These are phyloP conservation scores for Ophiostoma australiae DNA, from an alignment of 2,329 filamentous ascomycete species.

Conservation along the genomic window DNA sequence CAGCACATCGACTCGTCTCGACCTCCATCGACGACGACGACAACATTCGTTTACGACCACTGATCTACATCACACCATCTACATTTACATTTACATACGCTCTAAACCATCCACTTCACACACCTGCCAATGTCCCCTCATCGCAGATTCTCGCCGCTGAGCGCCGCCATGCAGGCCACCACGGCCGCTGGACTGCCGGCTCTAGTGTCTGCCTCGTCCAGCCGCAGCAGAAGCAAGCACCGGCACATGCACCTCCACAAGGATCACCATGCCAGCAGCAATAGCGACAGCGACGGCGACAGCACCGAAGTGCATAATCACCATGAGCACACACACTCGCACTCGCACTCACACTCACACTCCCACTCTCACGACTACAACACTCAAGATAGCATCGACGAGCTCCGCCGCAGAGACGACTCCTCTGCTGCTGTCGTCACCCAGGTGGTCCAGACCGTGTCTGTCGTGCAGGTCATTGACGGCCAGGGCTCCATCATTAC, in stretches of 20 bases:
- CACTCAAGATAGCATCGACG: conserved; percentile 17
- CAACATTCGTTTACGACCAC: conserved; percentile 2
- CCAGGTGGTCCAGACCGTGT: conserved; percentile 51
- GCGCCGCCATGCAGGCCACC: conserved; percentile 39
- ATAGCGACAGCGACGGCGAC: background rate
- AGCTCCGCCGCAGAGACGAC: conserved; percentile 31
- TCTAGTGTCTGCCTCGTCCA: background rate
- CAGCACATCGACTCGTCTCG: background rate
- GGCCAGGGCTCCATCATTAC: conserved; percentile 42
- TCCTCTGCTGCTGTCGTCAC: conserved; percentile 37
- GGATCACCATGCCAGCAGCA: conserved; percentile 11
- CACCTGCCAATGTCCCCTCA: conserved; percentile 18
- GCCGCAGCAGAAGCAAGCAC: conserved; percentile 30
- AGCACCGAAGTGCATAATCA: background rate
- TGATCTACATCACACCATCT: background rate
- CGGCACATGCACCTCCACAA: conserved; percentile 30
- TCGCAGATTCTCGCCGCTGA: conserved; percentile 47
- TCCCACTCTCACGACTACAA: background rate
- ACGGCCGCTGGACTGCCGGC: conserved; percentile 12
- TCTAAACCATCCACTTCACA: background rate
- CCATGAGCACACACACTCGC: background rate
- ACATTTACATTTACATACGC: background rate
- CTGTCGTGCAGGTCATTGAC: conserved; percentile 51
- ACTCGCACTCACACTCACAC: background rate
- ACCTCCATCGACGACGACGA: background rate